Base-by-base conservation (phyloP, 2,329 filamentous ascomycete genomes). In the Podosphaera fusca region DNA sequence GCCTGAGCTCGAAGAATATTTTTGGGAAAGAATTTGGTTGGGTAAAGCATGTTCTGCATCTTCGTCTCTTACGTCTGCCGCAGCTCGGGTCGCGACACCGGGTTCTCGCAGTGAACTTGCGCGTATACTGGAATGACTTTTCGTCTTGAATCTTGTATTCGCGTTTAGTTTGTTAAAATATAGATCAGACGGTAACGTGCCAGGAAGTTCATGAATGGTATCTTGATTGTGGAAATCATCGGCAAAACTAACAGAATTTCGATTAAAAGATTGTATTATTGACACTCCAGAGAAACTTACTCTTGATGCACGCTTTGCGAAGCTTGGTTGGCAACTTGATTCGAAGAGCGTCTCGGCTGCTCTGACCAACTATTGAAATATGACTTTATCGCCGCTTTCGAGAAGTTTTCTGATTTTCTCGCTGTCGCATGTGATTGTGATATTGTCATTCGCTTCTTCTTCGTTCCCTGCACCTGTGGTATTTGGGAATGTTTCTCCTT, bases 21-120 rank as follows among this genome's bases (percentile, higher is more conserved):
- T 34, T 33, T 59, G 59, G 35, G 54, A 38, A 14, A 55, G 56
- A 6, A 61, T 21, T 4, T 1, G 31, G n/a, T 29, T 10, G 7
- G 6, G 51, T 54, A 54, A 36, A 10, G 60, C 60, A 29, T 61
- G 57, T 34, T 57, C 58, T 10, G 57, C 42, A 36, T 61, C 61
- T 14, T 56, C 57, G 30, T 60, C 59, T 30, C 58, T 55, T 34
- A 57, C 60, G 34, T 61, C 60, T 7, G 2, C 10, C 10, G 38
- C 38, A 38, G 55, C 60, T 46, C 66, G 61, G 31, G 66, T 68
- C 21, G 65, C 66, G 54, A 67, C 60, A 30, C 65, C 66, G 58
- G 64, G 66, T 38, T 65, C 64, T 31, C 63, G 58, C 14, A 67
- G 60, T 29, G 66, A 67, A 9, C 64, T 59, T 29, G 66, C 60